A percentile compares a stretch with the other conserved stretches of the same genome.
Conservation (phyloP, 352 stramenopile species). For the Globisporangium camurandrum region DNA sequence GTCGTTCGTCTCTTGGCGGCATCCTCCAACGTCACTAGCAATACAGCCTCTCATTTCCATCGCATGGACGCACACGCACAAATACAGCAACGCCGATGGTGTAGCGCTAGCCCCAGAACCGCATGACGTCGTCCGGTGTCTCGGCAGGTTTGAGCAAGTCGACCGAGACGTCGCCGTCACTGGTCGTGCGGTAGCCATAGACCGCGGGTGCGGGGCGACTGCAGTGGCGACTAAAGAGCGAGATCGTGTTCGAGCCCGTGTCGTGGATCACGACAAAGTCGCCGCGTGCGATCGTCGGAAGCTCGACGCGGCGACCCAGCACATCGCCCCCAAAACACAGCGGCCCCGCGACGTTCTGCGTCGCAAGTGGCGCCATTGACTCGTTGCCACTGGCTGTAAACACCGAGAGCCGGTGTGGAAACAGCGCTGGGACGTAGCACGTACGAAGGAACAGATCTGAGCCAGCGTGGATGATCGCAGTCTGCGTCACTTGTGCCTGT, state of each 20-base stretch:
- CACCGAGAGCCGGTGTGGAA: slow-evolving; percentile 74
- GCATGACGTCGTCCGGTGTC: slow-evolving; percentile 67
- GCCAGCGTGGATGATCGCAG: slow-evolving; percentile 84
- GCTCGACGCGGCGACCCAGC: slow-evolving; percentile 43
- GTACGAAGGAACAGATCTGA: slow-evolving; percentile 87
- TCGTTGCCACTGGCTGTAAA: slow-evolving; percentile 48
- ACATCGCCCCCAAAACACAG: slow-evolving; percentile 91
- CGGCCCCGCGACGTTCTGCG: slow-evolving; percentile 85
- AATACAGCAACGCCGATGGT: not conserved
- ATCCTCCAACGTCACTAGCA: no score
- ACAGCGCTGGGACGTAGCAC: slow-evolving; percentile 78
- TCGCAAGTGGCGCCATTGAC: slow-evolving; percentile 28
- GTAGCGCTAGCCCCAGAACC: slow-evolving; percentile 52
- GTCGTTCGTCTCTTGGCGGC: no score
- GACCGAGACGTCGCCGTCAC: slow-evolving; percentile 45
- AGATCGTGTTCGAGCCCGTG: slow-evolving; percentile 83
- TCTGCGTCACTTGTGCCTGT: slow-evolving; percentile 43
- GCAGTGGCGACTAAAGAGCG: slow-evolving; percentile 85
- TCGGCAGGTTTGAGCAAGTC: slow-evolving; percentile 71
- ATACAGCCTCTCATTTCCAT: not conserved
- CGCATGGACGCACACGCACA: not conserved
- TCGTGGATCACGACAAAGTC: slow-evolving; percentile 87
- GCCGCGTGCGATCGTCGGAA: slow-evolving; percentile 56
- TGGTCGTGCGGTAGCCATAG: slow-evolving; percentile 59
- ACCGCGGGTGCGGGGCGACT: slow-evolving; percentile 73